These are phyloP conservation scores for Mallotus repandus DNA, from an alignment of 441 rosid species.

Conservation along the genomic window DNA sequence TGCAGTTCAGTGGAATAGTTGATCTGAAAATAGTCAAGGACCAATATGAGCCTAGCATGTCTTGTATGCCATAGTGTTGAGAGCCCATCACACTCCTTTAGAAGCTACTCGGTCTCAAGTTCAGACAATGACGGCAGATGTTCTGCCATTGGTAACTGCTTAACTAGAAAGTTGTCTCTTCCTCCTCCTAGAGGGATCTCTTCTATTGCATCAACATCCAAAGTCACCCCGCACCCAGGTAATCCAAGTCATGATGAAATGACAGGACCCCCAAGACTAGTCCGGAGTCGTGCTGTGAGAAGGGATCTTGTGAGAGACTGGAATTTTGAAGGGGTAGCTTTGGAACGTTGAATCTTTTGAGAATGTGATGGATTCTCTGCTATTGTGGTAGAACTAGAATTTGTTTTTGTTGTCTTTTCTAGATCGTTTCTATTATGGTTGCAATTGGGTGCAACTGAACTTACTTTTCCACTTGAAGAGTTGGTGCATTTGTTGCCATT, in stretches of 20 bases:
- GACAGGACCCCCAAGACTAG: constrained; percentile 68
- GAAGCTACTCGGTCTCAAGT: constrained; percentile 91
- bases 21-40: background rate
- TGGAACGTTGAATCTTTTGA: constrained; percentile 40
- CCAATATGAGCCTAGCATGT: constrained; percentile 76
- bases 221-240: constrained; percentile 84
- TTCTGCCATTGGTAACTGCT: constrained; percentile 64
- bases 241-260: constrained; percentile 38
- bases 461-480: constrained; percentile 28
- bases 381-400: constrained; percentile 27
- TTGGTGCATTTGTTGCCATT: constrained; percentile 34
- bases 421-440: constrained; percentile 13
- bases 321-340: constrained; percentile 67
- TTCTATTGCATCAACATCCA: constrained; percentile 56
- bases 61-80: constrained; percentile 83
- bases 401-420: constrained; percentile 8
- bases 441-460: constrained; percentile 36
- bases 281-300: constrained; percentile 81
- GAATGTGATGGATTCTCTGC: constrained; percentile 6
- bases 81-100: constrained; percentile 84
- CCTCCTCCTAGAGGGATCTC: constrained; percentile 56
- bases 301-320: constrained; percentile 93
- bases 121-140: constrained; percentile 89
- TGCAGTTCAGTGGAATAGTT: constrained; percentile 15
- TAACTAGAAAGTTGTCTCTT: constrained; percentile 57